Percentiles rank a stretch among this genome's conserved stretches.
phyloP scores from a whole-genome alignment of 768 basidiomycete species.

The Tricholoma terreum region DNA sequence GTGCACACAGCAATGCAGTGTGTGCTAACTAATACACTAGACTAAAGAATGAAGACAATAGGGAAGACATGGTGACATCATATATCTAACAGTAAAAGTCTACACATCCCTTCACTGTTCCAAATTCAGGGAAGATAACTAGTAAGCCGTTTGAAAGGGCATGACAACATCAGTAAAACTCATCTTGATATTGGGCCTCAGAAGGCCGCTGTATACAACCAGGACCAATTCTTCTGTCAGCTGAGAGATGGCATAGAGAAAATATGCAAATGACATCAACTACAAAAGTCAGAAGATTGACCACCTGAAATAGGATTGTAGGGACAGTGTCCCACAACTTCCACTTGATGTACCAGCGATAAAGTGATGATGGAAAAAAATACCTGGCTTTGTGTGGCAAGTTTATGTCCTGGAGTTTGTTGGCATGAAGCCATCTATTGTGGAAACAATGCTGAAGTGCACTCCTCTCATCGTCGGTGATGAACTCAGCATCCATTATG shows the following conservation, averaged over 20 bases:
- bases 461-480: no score
- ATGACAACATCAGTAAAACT: constrained; percentile 8
- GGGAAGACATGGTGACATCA: no score
- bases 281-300: background rate
- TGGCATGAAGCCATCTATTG: no score
- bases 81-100: constrained; percentile 16
- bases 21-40: no score
- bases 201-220: background rate
- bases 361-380: constrained; percentile 14
- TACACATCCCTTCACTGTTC: constrained; percentile 10
- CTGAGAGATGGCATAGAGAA: background rate
- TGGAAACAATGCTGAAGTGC: no score
- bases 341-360: constrained; percentile 19
- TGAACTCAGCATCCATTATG: no score
- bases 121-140: constrained; percentile 15
- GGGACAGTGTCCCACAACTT: constrained; percentile 6
- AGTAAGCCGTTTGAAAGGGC: constrained; percentile 10
- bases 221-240: constrained; percentile 5
- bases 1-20: no score
- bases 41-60: no score
- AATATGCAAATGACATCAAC: background rate
- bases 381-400: constrained; percentile 4
- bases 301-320: constrained; percentile 6
- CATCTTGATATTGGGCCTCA: constrained; percentile 7
- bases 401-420: background rate